Percentiles rank a stretch among this genome's conserved stretches.
phyloP scores from a whole-genome alignment of 164 flowering plant genomes.

The Liriodendron chinense region DNA sequence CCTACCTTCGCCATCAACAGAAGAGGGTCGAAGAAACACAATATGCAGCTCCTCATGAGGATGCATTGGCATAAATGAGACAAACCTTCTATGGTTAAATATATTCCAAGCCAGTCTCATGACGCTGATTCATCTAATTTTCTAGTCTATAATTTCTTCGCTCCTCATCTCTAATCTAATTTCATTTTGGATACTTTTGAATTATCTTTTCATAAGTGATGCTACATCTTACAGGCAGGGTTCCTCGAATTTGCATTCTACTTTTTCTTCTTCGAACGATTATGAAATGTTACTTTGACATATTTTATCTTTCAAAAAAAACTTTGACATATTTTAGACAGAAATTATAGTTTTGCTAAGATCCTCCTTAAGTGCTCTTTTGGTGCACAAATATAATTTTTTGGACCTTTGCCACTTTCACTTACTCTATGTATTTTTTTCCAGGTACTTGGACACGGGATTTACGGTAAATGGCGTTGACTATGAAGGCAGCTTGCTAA shows the following conservation, averaged over 20 bases:
- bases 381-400: not conserved
- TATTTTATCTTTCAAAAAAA: too few relatives aligned
- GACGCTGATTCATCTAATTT: too few relatives aligned
- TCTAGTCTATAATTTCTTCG: too few relatives aligned
- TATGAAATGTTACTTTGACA: too few relatives aligned
- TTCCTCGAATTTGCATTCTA: too few relatives aligned
- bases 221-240: too few relatives aligned
- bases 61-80: not conserved
- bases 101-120: too few relatives aligned
- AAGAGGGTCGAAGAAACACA: not conserved
- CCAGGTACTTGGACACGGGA: slow-evolving; percentile 68
- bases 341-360: not conserved
- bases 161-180: too few relatives aligned
- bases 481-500: slow-evolving; percentile 88
- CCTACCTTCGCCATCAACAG: not conserved
- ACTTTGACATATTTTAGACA: not conserved
- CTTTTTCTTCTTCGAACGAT: too few relatives aligned
- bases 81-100: too few relatives aligned
- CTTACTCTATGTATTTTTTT: not conserved
- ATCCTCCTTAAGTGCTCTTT: not conserved
- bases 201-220: too few relatives aligned
- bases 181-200: too few relatives aligned
- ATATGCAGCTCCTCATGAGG: not conserved
- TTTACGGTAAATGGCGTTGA: slow-evolving; percentile 74
- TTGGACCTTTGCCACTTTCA: not conserved